Evolutionary conservation across 768 basidiomycete species (phyloP), one percentile per base, ranked within the genome.

Genomic region (Tulasnella sp.): DNA sequence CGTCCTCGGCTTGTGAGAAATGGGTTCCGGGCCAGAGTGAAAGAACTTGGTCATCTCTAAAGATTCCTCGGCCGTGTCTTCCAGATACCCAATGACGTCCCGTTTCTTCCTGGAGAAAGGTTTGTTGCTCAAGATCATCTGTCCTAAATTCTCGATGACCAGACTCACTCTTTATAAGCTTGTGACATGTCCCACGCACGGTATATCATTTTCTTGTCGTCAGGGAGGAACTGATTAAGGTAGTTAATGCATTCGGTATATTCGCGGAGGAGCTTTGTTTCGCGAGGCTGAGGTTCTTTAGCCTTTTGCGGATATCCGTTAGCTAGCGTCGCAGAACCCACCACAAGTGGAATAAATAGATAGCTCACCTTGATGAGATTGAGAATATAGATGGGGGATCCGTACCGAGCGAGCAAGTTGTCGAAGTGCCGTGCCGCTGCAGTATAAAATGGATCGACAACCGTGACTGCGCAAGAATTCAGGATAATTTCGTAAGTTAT

Each of bases 141-240:
- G 29, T 62, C 26, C 11, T 38, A 43, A 7, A 52, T 8, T 56
- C 10, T 27, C 8, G 8, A 44, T 60, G 3, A 5, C 17, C 11
- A 27, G 13, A 65, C 78, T n/a, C 65, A 90, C 93, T 91, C 88
- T 70, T 96, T 96, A 64, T 93, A 90, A 1, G 94, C 92, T 42
- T 87, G 79, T 3, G 86, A 85, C 88, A 98, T 96, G 70, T 99
- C 96, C 89, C 92, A 99, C 13, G 92, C 83, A 44, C 89, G 81
- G 68, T 98, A 96, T 13, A 84, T 77, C 82, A 99, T 90, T 73
- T 84, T 84, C 73, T 88, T 86, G 26, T 77, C 84, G 5, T 77
- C 76, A 0, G 96, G 95, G 11, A 99, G 72, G 71, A 96, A 97
- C 69, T 99, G 95, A 64, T 98, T 98, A 29, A 99, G 77, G 68